These are phyloP conservation scores for Candida koratica DNA, from an alignment of 805 yeast species.

Conservation along the genomic window DNA sequence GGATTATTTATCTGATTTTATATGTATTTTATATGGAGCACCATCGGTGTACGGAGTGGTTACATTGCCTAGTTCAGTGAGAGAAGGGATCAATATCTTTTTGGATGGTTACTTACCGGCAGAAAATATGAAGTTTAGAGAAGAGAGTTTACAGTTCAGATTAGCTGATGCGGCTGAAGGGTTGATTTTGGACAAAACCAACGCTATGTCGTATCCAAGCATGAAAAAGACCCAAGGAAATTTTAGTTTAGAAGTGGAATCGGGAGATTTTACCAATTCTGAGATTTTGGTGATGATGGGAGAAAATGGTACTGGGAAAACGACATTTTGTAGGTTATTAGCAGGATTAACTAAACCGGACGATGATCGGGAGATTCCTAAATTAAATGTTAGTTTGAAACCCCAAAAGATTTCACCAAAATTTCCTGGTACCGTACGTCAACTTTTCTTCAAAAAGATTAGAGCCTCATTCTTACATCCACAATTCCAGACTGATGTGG, in stretches of 20 bases:
- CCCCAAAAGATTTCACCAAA: conserved; percentile 99
- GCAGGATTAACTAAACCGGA: conserved; percentile 94
- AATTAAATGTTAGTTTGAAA: conserved; percentile 91
- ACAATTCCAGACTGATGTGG: conserved; percentile 97
- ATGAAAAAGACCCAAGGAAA: conserved; percentile 95
- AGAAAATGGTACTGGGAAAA: conserved; percentile 99
- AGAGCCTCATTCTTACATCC: conserved; percentile 92
- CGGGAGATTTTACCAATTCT: conserved; percentile 92
- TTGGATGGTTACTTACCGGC: conserved; percentile 97
- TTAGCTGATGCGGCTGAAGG: conserved; percentile 85
- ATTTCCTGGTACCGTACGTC: conserved; percentile 98
- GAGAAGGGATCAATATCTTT: conserved; percentile 99
- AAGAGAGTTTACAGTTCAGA: conserved; percentile 92
- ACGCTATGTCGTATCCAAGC: conserved; percentile 71
- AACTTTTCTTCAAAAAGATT: conserved; percentile 92
- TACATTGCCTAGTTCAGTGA: conserved; percentile 90
- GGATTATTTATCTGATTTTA: conserved; percentile 94
- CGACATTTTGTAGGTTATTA: conserved; percentile 90
- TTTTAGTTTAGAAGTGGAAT: conserved; percentile 75
- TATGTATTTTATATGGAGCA: conserved; percentile 95
- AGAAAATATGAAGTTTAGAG: conserved; percentile 95
- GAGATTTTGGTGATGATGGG: conserved; percentile 99
- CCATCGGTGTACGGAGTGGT: conserved; percentile 99
- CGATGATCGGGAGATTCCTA: conserved; percentile 72
- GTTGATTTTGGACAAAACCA: conserved; percentile 69